Conservation (phyloP, 768 basidiomycete species). For the Termitomyces eurrhizus region DNA sequence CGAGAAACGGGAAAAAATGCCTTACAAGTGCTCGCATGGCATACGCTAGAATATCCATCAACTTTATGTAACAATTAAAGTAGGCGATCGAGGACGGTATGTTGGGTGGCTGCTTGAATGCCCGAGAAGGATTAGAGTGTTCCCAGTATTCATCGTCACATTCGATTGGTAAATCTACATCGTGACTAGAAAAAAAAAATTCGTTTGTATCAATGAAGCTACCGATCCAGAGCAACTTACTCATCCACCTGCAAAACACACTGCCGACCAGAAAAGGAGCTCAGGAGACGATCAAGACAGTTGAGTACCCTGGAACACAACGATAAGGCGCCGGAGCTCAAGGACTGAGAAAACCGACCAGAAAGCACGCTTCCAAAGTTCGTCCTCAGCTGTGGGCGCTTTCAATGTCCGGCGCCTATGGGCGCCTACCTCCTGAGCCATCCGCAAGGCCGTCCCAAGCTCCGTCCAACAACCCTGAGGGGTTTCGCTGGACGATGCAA, state of each 20-base stretch:
- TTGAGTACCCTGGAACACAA: slow-evolving; percentile 40
- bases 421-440: slow-evolving; percentile 73
- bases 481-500: slow-evolving; percentile 42
- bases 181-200: slow-evolving; percentile 48
- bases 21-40: slow-evolving; percentile 56
- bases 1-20: background rate
- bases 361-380: slow-evolving; percentile 72
- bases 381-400: slow-evolving; percentile 49
- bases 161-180: slow-evolving; percentile 60
- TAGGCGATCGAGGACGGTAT: slow-evolving; percentile 53
- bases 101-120: slow-evolving; percentile 60
- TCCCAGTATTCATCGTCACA: slow-evolving; percentile 77
- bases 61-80: slow-evolving; percentile 51
- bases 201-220: background rate
- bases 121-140: slow-evolving; percentile 37
- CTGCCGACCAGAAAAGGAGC: slow-evolving; percentile 60
- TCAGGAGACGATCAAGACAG: slow-evolving; percentile 41
- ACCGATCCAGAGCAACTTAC: slow-evolving; percentile 31
- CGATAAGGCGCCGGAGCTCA: background rate
- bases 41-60: slow-evolving; percentile 59
- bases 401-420: slow-evolving; percentile 42
- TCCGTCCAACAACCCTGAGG: slow-evolving; percentile 61
- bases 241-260: slow-evolving; percentile 74
- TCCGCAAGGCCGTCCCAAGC: slow-evolving; percentile 63
- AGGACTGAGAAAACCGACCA: slow-evolving; percentile 32